Evolutionary conservation across 306 rosid species (phyloP), one percentile per base, ranked within the genome.

Genomic region (Crataegus laevigata): DNA sequence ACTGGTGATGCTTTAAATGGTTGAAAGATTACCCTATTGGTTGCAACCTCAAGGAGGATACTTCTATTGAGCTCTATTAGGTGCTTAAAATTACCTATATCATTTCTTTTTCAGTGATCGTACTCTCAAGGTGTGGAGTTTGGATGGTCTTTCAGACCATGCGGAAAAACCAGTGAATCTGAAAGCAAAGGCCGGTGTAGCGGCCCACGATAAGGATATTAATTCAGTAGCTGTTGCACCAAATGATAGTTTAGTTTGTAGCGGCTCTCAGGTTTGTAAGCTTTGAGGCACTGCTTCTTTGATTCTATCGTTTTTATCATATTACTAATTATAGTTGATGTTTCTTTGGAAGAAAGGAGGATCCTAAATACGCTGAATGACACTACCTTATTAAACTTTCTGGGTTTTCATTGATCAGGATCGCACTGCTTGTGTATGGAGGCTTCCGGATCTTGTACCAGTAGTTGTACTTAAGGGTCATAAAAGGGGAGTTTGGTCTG

Each of bases 181-280:
- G 79, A 90, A 90, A 89, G 96, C 96, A 74, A 94, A 90, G 80
- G 93, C 97, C 59, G 91, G 86, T 77, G 97, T 94, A 69, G 91
- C 93, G 6, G 98, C 98, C 75, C 98, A 94, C n/a, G 97, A 87
- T 79, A 91, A 90, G 84, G 98, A 94, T 85, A 94, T 94, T 76
- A 94, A 94, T 85, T 86, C 96, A 76, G 83, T 94, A 65, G 97
- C 98, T 78, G 83, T 94, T 82, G 93, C 98, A 77, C 98, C 98
- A 60, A 91, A 94, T 82, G 98, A 94, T 85, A 87, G 91, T 80
- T 86, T 94, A 81, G 91, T 86, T 68, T 94, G 98, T 74, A 94
- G 98, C 76, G 98, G 98, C 72, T 94, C 98, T 47, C 96, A 94
- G 98, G 98, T 91, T 78, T 73, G 90, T 82, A 80, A 50, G 69